Evolutionary conservation across 2,329 filamentous ascomycete species (phyloP), one percentile per base, ranked within the genome.

Genomic region (Monosporascus ibericus): DNA sequence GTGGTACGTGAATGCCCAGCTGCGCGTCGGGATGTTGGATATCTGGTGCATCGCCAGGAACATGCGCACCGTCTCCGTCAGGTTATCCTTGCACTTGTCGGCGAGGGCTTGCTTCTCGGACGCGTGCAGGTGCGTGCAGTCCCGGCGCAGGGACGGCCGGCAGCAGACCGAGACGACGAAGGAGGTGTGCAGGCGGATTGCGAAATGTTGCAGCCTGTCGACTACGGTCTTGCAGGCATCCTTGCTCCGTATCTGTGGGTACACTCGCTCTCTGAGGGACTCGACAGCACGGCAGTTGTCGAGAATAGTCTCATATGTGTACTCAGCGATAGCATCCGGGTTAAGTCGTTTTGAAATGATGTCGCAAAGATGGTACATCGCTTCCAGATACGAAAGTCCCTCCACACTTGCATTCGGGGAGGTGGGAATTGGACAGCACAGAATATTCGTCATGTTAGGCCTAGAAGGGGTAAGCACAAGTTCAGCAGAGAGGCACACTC

Each of bases 41-140:
- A 86, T 70, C 56, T 85, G 82, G 64, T 86, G 82, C 83, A 86
- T 86, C 17, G 82, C 80, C 22, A 86, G 70, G 62, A 86, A 86
- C 82, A 86, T 86, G 40, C 81, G 77, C 11, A 86, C 82, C 14
- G 82, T 86, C 63, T 86, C 82, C 6, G 80, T 80, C 25, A 86
- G 70, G 61, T 85, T 85, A 17, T 72, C 68, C 63, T 84, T 84
- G 71, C 83, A 86, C 52, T 77, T 76, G 27, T 80, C 75, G 2
- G 79, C 78, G 1, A 86, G 70, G 1, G 75, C 67, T 44, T 72
- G 72, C 59, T 82, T 83, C 59, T 86, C 81, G 1, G 71, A 62
- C 0, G 71, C 60, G 4, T 76, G 74, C 40, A 85, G 72, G n/a
- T 63, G 65, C 9, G 71, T 69, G 57, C 75, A 78, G 47, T 81